phyloP scores from a whole-genome alignment of 2,329 filamentous ascomycete species.

The Ceratocystis huliohia region DNA sequence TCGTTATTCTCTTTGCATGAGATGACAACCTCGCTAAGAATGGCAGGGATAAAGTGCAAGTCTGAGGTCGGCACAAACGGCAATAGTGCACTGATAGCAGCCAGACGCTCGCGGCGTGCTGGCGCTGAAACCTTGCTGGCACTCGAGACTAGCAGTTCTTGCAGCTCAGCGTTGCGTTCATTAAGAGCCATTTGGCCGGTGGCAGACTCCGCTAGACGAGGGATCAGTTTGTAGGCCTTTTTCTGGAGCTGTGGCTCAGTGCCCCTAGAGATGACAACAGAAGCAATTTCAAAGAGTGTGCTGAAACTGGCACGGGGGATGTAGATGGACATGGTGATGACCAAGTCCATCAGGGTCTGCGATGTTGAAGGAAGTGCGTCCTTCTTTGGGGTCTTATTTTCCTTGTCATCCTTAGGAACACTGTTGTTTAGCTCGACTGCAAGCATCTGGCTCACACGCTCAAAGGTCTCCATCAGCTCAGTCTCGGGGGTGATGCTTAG shows the following conservation, averaged over 20 bases:
- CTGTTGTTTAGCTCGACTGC: constrained; percentile 52
- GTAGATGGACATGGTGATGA: constrained; percentile 92
- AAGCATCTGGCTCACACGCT: constrained; percentile 73
- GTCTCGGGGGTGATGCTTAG: constrained; percentile 69
- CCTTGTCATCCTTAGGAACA: constrained; percentile 48
- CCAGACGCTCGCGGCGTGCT: constrained; percentile 71
- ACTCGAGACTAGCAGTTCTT: constrained; percentile 65
- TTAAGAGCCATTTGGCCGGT: constrained; percentile 62
- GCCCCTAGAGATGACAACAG: constrained; percentile 66
- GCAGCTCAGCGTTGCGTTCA: constrained; percentile 65
- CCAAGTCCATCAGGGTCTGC: constrained; percentile 90
- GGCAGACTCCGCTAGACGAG: constrained; percentile 71
- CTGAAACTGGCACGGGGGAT: constrained; percentile 76
- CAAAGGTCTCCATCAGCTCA: constrained; percentile 79
- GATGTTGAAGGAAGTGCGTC: constrained; percentile 74
- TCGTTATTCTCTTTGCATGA: constrained; percentile 97
- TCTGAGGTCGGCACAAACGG: constrained; percentile 63
- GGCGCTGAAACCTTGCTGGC: constrained; percentile 77
- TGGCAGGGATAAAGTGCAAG: constrained; percentile 83
- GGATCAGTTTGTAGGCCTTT: constrained; percentile 97
- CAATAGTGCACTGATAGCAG: constrained; percentile 69
- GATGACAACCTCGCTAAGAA: constrained; percentile 89
- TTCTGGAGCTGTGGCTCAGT: constrained; percentile 90
- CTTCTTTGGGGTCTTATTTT: constrained; percentile 45
- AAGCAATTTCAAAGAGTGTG: constrained; percentile 74